Evolutionary conservation across 345 rosid species (phyloP).

Genomic region (Gossypium australe): DNA sequence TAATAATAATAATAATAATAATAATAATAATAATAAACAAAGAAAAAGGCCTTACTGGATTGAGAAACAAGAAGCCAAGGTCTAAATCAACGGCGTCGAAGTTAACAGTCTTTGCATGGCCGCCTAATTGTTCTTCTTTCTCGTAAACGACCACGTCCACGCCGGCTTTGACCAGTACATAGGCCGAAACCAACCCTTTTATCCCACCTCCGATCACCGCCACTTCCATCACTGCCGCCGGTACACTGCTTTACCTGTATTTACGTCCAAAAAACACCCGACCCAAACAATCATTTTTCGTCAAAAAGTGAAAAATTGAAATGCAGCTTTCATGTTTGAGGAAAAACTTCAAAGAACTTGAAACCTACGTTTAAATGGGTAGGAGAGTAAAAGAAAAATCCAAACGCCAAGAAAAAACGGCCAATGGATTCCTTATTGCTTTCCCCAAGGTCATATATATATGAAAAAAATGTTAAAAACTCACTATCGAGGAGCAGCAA

Average conservation of each 20-base stretch:
- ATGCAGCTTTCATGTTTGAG: neutral
- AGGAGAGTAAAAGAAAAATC: neutral
- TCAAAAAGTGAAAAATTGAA: neutral
- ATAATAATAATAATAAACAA: neutral
- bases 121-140: conserved; percentile 50
- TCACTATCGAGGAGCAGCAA: no score
- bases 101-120: conserved; percentile 57
- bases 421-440: neutral
- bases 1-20: neutral
- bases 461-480: no score
- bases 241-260: neutral
- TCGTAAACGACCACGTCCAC: conserved; percentile 47
- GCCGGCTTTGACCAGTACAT: conserved; percentile 40
- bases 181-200: conserved; percentile 55
- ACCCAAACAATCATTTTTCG: neutral
- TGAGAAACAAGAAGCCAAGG: conserved; percentile 61
- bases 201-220: conserved; percentile 70
- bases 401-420: neutral
- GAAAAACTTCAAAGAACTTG: neutral
- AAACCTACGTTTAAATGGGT: neutral
- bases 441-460: no score
- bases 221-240: neutral
- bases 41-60: conserved; percentile 35
- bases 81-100: conserved; percentile 51
- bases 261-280: neutral